Base-by-base conservation (phyloP, 768 basidiomycete species). In the Suillus clintonianus region DNA sequence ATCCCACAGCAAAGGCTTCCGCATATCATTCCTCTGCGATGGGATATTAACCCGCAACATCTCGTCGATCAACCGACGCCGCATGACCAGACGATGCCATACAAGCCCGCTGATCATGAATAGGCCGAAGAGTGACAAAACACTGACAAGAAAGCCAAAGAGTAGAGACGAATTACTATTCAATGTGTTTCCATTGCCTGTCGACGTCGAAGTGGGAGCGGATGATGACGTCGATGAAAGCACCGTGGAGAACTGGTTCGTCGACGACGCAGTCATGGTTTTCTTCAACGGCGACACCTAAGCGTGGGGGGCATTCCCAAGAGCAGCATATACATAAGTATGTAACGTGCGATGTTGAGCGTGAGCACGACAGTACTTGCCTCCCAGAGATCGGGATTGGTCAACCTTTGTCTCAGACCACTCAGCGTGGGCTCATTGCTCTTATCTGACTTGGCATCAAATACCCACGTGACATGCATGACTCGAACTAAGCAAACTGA, bases 81-180 rank as follows among this genome's bases (percentile, higher is more conserved):
- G 70, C 2, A 60, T 42, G 24, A 76, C 67, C n/a, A 76, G 76
- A 48, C 76, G 75, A 47, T 72, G 76, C 75, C 75, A 76, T 57
- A 73, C 50, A 4, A 76, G 61, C 8, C 74, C 76, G 61, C 62
- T 63, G 13, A 62, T 56, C 71, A 77, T 74, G 62, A 76, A 77
- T 43, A 76, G 37, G 1, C 68, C 73, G 54, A 76, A 76, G 27
- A 76, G 47, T 0, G 75, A 71, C 47, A 76, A 63, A n/a, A 73
- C 67, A n/a, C 64, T 69, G 59, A 76, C 62, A 39, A 76, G 72
- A 61, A 76, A 77, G 19, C 73, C 76, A 15, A 76, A 76, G 50
- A 76, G 69, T 14, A 77, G 58, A 27, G 67, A 64, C 0, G 76
- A 65, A 30, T 67, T 48, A 32, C 15, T 62, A 60, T 58, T 47